phyloP scores from a whole-genome alignment of 176 grass and related monocot species.

The Aegilops bicornis region DNA sequence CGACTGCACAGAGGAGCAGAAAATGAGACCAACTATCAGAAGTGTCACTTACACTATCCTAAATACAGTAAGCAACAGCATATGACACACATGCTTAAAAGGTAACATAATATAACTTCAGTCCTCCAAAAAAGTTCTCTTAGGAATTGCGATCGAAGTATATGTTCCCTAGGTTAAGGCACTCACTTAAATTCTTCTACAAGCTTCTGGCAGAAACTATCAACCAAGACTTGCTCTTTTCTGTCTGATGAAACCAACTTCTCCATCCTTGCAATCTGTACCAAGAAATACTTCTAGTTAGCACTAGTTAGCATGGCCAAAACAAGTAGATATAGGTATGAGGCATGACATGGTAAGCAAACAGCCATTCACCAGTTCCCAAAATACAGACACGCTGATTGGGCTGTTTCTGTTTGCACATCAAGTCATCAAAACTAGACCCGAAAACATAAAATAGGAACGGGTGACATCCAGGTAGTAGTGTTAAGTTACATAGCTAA shows the following conservation, averaged over 20 bases:
- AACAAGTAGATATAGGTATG: background rate
- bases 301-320: background rate
- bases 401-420: background rate
- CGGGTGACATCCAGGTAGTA: background rate
- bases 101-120: background rate
- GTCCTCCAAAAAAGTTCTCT: background rate
- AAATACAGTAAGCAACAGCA: constrained; percentile 4
- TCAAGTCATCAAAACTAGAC: background rate
- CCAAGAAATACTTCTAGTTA: constrained; percentile 4
- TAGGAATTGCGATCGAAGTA: background rate
- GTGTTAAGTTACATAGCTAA: background rate
- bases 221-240: constrained; percentile 37
- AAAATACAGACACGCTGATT: background rate
- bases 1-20: constrained; percentile 29
- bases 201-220: constrained; percentile 50
- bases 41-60: constrained; percentile 10
- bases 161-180: background rate
- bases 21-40: constrained; percentile 21
- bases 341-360: background rate
- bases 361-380: background rate
- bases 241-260: constrained; percentile 30
- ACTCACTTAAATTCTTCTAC: constrained; percentile 64
- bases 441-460: background rate
- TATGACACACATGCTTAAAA: background rate
- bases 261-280: constrained; percentile 56